Percentiles rank a stretch among this genome's conserved stretches.
Evolutionary conservation across 2,329 filamentous ascomycete genomes (phyloP).

Genomic region (Arthroderma sp.): DNA sequence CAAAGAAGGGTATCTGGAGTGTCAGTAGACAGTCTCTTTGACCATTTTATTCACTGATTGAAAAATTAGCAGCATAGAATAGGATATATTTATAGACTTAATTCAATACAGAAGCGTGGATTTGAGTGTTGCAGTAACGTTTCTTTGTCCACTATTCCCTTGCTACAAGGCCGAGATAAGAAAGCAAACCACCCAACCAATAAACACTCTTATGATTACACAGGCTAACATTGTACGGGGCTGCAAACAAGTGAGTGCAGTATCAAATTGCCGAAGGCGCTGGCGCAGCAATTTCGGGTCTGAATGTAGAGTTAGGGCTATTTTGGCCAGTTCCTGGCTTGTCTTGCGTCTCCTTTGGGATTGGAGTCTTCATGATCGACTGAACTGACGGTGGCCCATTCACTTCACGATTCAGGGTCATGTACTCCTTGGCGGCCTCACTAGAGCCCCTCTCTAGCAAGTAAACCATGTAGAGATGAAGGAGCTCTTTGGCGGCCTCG

Average conservation of each 20-base stretch:
- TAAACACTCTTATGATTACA: not conserved
- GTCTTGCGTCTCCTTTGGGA: slow-evolving; percentile 1
- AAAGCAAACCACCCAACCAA: not conserved
- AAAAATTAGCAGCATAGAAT: too few species aligned
- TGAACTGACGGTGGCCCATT: slow-evolving; percentile 50
- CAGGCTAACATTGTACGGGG: not conserved
- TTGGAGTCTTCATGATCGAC: slow-evolving; percentile 19
- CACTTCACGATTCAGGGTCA: slow-evolving; percentile 70
- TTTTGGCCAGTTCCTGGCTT: not conserved
- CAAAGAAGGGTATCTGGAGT: too few species aligned
- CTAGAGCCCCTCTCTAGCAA: slow-evolving; percentile 71
- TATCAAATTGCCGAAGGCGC: not conserved
- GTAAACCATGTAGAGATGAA: slow-evolving; percentile 68
- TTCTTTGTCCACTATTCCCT: too few species aligned
- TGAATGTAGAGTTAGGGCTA: not conserved
- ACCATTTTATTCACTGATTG: too few species aligned
- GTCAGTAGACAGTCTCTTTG: too few species aligned
- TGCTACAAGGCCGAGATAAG: too few species aligned
- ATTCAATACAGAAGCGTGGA: too few species aligned
- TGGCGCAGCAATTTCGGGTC: not conserved
- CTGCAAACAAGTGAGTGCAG: not conserved
- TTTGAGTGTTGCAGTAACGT: too few species aligned
- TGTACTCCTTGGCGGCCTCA: slow-evolving; percentile 73
- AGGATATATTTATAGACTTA: too few species aligned
- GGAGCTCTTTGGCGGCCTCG: slow-evolving; percentile 59